These are phyloP conservation scores for Nosema bombycis DNA, from an alignment of 371 early-diverging fungal genomes.

Conservation along the genomic window DNA sequence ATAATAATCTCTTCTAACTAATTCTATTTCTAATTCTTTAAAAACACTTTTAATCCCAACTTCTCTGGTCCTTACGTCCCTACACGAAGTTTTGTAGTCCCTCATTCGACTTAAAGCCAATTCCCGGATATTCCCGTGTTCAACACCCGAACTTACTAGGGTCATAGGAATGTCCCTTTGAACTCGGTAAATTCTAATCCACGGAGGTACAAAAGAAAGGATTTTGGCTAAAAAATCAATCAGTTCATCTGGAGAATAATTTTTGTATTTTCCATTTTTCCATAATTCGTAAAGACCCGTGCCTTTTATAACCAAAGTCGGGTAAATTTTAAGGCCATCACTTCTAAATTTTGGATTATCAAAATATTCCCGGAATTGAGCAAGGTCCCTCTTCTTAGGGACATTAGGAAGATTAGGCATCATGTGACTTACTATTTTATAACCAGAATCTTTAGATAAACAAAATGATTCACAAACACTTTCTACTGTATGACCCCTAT, in stretches of 20 bases:
- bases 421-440: constrained; percentile 99
- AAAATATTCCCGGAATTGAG: constrained; percentile 95
- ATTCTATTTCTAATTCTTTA: constrained; percentile 79
- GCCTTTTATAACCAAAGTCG: constrained; percentile 96
- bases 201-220: constrained; percentile 92
- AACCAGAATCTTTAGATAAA: constrained; percentile 93
- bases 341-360: constrained; percentile 94
- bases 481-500: constrained; percentile 93
- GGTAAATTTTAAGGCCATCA: constrained; percentile 97
- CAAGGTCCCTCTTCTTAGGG: constrained; percentile 94
- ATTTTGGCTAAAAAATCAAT: constrained; percentile 92
- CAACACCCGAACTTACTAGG: constrained; percentile 94
- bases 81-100: constrained; percentile 87
- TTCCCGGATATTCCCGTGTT: constrained; percentile 95
- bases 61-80: constrained; percentile 96
- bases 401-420: constrained; percentile 99
- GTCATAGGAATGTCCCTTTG: constrained; percentile 99
- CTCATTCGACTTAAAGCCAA: constrained; percentile 88
- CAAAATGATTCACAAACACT: constrained; percentile 92
- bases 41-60: constrained; percentile 91
- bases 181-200: constrained; percentile 98
- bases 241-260: constrained; percentile 92
- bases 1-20: constrained; percentile 91
- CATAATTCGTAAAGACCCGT: constrained; percentile 98
- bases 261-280: constrained; percentile 91